Evolutionary conservation across 176 grass and related monocot genomes (phyloP).

Genomic region (Cocos nucifera): DNA sequence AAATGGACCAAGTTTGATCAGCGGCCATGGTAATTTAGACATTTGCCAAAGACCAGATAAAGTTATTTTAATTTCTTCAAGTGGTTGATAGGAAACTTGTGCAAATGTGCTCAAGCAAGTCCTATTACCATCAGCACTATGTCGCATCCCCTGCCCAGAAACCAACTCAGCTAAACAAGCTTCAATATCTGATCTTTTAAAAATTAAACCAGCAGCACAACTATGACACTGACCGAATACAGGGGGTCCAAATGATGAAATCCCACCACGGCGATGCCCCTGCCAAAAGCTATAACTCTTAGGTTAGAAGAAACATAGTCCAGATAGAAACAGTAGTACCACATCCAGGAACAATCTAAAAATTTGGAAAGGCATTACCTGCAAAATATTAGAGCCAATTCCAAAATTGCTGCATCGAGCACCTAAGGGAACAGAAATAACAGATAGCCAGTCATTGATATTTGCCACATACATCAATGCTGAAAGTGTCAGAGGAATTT

Average conservation of each 20-base stretch:
- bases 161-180: conserved; percentile 25
- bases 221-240: conserved; percentile 24
- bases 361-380: conserved; percentile 7
- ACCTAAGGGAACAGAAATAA: conserved; percentile 14
- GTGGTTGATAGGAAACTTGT: conserved; percentile 25
- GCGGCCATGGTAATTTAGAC: background rate
- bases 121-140: conserved; percentile 1
- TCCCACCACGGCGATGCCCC: conserved; percentile 9
- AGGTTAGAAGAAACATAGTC: no score
- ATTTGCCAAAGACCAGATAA: conserved; percentile 26
- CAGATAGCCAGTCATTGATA: conserved; percentile 22
- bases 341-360: no score
- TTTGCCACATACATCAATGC: conserved; percentile 19
- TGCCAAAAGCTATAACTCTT: conserved; percentile 10
- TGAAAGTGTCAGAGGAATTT: conserved; percentile 11
- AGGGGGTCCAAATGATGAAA: conserved; percentile 17
- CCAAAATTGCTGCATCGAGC: conserved; percentile 27
- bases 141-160: conserved; percentile 18
- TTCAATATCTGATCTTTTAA: conserved; percentile 20
- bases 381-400: conserved; percentile 5
- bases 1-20: conserved; percentile 23
- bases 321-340: no score
- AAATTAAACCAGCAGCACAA: conserved; percentile 21
- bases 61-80: conserved; percentile 21
- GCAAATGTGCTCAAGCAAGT: conserved; percentile 25